These are phyloP conservation scores for Gaertneriomyces sp. DNA, from an alignment of 192 early-diverging fungal genomes.

Conservation along the genomic window DNA sequence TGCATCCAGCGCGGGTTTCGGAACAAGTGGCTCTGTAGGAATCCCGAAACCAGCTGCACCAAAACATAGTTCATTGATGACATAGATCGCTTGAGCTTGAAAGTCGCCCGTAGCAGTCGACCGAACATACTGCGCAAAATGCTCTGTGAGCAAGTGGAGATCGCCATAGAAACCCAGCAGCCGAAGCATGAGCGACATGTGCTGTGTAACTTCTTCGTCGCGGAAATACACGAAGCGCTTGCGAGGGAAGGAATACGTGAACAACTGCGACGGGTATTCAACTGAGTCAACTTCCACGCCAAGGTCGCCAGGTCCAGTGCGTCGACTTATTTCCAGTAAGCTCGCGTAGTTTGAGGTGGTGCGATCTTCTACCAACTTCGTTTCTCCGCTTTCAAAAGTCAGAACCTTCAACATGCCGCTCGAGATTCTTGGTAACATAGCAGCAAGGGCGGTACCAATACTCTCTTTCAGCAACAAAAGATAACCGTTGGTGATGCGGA, in stretches of 20 bases:
- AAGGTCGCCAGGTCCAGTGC: not conserved
- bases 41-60: conserved; percentile 20
- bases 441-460: conserved; percentile 2
- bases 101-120: conserved; percentile 5
- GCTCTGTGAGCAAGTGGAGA: conserved; percentile 11
- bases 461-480: conserved; percentile 12
- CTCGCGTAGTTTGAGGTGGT: not conserved
- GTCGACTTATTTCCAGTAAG: not conserved
- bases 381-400: conserved; percentile 18
- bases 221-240: conserved; percentile 11
- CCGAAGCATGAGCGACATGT: conserved; percentile 19
- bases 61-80: conserved; percentile 25
- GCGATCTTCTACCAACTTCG: conserved; percentile 29
- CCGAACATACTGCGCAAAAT: conserved; percentile 12
- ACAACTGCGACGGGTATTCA: conserved; percentile 2
- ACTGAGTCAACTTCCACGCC: not conserved
- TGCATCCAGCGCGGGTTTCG: not conserved
- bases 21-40: not conserved
- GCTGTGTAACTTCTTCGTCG: conserved; percentile 12
- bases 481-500: conserved; percentile 20
- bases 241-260: conserved; percentile 14
- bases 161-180: conserved; percentile 24
- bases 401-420: conserved; percentile 11
- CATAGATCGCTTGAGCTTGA: conserved; percentile 17
- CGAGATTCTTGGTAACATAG: conserved; percentile 7